Conservation (phyloP, 163 green algal genomes). For the Scenedesmus sp. region DNA sequence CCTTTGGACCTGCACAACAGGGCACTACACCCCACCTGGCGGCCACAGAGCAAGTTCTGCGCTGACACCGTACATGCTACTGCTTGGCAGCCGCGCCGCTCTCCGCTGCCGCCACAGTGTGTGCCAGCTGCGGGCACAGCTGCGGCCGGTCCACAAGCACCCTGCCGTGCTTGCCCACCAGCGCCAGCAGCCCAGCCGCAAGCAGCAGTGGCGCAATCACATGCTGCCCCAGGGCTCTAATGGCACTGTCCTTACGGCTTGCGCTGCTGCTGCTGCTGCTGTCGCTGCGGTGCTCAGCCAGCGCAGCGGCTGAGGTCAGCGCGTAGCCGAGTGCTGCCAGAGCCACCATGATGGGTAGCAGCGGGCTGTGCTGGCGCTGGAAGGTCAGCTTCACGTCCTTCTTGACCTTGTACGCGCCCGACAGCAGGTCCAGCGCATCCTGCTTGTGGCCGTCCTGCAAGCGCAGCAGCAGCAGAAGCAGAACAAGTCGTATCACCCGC, state of each 20-base stretch:
- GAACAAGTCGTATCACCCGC: neutral
- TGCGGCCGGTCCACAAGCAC: slow-evolving; percentile 76
- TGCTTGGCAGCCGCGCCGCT: slow-evolving; percentile 1
- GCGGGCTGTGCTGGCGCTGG: slow-evolving; percentile 35
- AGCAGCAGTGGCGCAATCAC: slow-evolving; percentile 69
- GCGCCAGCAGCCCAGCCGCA: slow-evolving; percentile 61
- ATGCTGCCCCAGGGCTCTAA: slow-evolving; percentile 46
- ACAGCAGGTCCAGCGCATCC: slow-evolving; percentile 53
- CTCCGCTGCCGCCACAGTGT: slow-evolving; percentile 54
- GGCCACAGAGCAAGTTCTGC: too few relatives aligned
- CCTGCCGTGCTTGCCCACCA: slow-evolving; percentile 69
- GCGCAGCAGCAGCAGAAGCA: neutral
- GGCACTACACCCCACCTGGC: too few relatives aligned
- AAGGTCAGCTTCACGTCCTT: slow-evolving; percentile 42
- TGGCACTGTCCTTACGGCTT: neutral
- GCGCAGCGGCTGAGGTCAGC: neutral
- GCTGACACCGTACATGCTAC: neutral
- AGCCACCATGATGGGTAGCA: slow-evolving; percentile 6
- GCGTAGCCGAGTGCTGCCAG: slow-evolving; percentile 38
- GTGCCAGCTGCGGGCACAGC: slow-evolving; percentile 74
- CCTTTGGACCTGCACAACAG: too few relatives aligned
- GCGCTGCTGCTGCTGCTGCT: slow-evolving; percentile 9
- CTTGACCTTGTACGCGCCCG: slow-evolving; percentile 49
- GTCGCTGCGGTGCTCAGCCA: neutral
- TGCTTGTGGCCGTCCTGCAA: slow-evolving; percentile 53